Evolutionary conservation across 2,329 filamentous ascomycete genomes (phyloP).

Genomic region (Colletotrichum phormii): DNA sequence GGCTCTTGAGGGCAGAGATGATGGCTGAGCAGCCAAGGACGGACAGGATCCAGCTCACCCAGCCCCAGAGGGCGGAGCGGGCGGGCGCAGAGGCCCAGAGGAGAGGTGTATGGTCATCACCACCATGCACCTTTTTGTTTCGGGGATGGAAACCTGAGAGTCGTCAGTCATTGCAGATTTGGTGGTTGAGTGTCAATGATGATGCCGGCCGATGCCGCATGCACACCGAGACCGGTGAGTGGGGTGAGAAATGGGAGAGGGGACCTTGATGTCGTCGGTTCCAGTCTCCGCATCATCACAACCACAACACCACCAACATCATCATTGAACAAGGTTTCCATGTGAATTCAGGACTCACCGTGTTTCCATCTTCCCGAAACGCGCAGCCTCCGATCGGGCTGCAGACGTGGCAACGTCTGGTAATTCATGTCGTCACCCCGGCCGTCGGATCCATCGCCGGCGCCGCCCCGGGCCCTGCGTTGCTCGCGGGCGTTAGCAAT

Average conservation of each 20-base stretch:
- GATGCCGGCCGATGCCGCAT: background rate
- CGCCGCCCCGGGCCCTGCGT: conserved; percentile 50
- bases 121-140: conserved; percentile 45
- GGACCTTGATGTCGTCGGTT: background rate
- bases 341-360: background rate
- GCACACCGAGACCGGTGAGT: conserved; percentile 7
- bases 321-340: too few species aligned
- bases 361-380: conserved; percentile 37
- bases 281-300: background rate
- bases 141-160: conserved; percentile 33
- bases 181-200: background rate
- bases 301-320: background rate
- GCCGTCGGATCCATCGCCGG: conserved; percentile 39
- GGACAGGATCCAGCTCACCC: conserved; percentile 55
- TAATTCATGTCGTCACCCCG: conserved; percentile 36
- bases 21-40: conserved; percentile 52
- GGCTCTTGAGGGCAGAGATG: conserved; percentile 39
- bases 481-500: conserved; percentile 62
- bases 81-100: conserved; percentile 42
- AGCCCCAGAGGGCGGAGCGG: conserved; percentile 49
- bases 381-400: conserved; percentile 29
- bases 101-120: conserved; percentile 54
- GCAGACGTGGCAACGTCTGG: conserved; percentile 30
- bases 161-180: too few species aligned
- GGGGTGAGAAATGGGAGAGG: background rate